Base-by-base conservation (phyloP, 2,329 filamentous ascomycete species). In the Elsinoe batatas region DNA sequence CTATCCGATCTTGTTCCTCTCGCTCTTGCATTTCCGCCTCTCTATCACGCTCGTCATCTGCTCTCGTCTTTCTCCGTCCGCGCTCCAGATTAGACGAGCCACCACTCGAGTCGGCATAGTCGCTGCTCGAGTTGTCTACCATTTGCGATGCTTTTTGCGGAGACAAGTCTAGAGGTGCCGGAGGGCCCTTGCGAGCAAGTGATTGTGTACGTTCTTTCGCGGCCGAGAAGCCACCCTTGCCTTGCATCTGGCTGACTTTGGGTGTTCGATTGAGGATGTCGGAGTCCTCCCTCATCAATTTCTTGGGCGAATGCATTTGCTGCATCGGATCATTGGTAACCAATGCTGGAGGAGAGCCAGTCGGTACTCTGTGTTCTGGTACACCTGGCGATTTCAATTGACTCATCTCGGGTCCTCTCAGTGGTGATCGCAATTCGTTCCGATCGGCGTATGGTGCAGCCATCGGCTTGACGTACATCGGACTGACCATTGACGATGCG, bases 1-100 rank as follows among this genome's bases (percentile, higher is more conserved):
- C 88, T 0, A 87, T 91, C 30, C 81, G 72, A 68, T 86, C 90
- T 57, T 85, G 79, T 26, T 79, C 76, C 64, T 88, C 84, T 11
- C 84, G 80, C 63, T 90, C 83, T 64, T 82, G 78, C 46, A 79
- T 67, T 1, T 79, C 81, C 12, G 82, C 75, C 65, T 91, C 88
- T 47, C 91, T 82, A 55, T 88, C 80, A 55, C 79, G 78, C 62
- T 96, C 89, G 64, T 96, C 91, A 59, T 95, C 88, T 67, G 91
- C 89, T 53, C 91, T 80, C 2, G 90, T 95, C 69, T 86, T 88
- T 62, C 88, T 79, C 58, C 90, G 81, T 7, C 90, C 91, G 59
- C 91, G 80, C 53, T 60, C 59, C 33, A 64, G 6, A 7, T 35
- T 32, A 3, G 47, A 57, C 33, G 64, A 62, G 36, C 67, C 64